phyloP scores from a whole-genome alignment of 2,329 filamentous ascomycete genomes.

The Aspergillus pseudoglaucus region DNA sequence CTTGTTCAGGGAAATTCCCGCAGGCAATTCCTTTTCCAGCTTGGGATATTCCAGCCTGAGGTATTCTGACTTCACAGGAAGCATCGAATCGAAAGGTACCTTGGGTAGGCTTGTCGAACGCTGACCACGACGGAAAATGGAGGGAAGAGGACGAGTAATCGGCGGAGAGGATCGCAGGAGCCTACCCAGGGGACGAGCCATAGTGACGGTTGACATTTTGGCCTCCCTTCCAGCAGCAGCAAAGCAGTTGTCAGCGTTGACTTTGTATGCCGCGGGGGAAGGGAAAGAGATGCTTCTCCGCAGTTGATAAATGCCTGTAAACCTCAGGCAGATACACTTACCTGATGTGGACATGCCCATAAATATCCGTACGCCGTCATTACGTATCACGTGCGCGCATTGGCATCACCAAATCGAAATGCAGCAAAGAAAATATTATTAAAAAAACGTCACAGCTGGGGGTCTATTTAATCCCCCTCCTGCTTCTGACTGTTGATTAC shows the following conservation, averaged over 20 bases:
- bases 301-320: background rate
- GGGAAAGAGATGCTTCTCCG: background rate
- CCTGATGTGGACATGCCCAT: background rate
- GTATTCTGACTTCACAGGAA: background rate
- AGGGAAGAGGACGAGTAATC: background rate
- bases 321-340: background rate
- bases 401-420: too few relatives aligned
- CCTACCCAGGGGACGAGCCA: background rate
- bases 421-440: background rate
- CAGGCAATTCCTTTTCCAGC: background rate
- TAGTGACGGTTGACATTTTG: background rate
- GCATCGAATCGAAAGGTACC: background rate
- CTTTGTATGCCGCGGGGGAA: background rate
- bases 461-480: background rate
- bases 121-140: background rate
- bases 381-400: too few relatives aligned
- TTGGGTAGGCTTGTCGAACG: background rate
- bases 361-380: background rate
- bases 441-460: background rate
- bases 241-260: background rate
- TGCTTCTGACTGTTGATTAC: too few relatives aligned
- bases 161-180: background rate
- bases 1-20: slow-evolving; percentile 3
- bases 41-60: background rate
- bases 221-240: background rate